Base-by-base conservation (phyloP, 2,329 filamentous ascomycete genomes). In the Paecilomyces dactylethromorphus region DNA sequence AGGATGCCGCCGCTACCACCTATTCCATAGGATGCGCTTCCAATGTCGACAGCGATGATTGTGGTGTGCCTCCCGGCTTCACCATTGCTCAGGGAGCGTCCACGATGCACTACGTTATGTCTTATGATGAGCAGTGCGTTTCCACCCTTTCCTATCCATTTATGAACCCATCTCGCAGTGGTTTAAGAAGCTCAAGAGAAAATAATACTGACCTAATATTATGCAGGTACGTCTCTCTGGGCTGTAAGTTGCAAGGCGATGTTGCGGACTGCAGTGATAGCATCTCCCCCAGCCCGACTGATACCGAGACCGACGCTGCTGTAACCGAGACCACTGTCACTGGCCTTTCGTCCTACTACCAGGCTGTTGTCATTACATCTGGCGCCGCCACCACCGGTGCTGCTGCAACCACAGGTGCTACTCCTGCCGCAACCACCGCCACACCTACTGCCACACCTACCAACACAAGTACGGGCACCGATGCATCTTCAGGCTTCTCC, bases 1-100 rank as follows among this genome's bases (percentile, higher is more conserved):
- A 53, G 54, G 54, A 58, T 29, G 24, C 56, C 51, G 26, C 51
- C 50, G 53, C 51, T 18, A 58, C 56, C 18, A 59, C 57, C 0
- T 53, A 56, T 21, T 12, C 54, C 33, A 26, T 53, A n/a, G 45
- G 56, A n/a, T 62, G 61, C 22, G 35, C 39, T 18, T 18, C 56
- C 33, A 53, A 54, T 52, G 55, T 10, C 33, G 29, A 24, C 18
- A 24, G 12, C 2, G 56, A 26, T 5, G n/a, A n/a, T 12, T 56
- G 54, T 24, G 54, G 22, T 22, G 22, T 56, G 10, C 54, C 54
- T 2, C 31, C 15, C 7, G 22, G 12, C 18, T 35, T 56, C 11
- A 56, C 54, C 11, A 22, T 56, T 12, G 18, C 11, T 4, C 29
- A 56, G 33, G 54, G 54, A 5, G n/a, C 54, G 4, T 56, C 54